Base-by-base conservation (phyloP, 2,329 filamentous ascomycete species). In the Colletotrichum horii region DNA sequence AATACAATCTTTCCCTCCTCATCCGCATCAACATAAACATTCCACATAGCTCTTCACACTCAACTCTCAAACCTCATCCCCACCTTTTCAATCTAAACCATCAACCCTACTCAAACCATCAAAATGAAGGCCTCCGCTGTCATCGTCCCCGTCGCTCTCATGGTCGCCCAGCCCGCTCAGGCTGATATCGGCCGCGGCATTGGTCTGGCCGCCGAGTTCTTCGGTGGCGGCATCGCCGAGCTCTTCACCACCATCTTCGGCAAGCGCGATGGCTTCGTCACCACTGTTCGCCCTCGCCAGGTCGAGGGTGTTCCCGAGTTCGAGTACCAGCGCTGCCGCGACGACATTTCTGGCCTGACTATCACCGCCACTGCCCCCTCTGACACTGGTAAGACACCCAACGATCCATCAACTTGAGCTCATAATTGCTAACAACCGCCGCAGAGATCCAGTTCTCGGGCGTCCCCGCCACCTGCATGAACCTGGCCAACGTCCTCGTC, bases 401-500 rank as follows among this genome's bases (percentile, higher is more conserved):
- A 28, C 4, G 3, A 28, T 6, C 5, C 16, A 38, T 38, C 16
- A 19, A 19, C 0, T 28, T 6, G 7, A 19, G 22, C 22, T 7
- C 15, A 7, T 58, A 0, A n/a, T 30, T 30, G 16, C 28, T 26
- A 30, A 60, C 16, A 22, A 14, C 2, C 6, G 22, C 43, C 4
- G 4, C 43, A 74, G 30, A 65, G 64, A 19, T 71, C 11, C 61
- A 66, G 16, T 66, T 71, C 36, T n/a, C 43, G 19, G 70, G 70
- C 6, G 73, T 80, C 2, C 79, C 79, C 3, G 22, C 78, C 4
- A 66, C 77, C 16, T 80, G 79, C 67, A 80, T 80, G 79, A 76
- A 76, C 36, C 76, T 80, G n/a, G 79, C 79, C 19, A 70, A 73
- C 15, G 77, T 78, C 15, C 70, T 80, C 1, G 56, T 77, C 8